Base-by-base conservation (phyloP, 2,329 filamentous ascomycete species). In the Verticillium zaregamsianum region DNA sequence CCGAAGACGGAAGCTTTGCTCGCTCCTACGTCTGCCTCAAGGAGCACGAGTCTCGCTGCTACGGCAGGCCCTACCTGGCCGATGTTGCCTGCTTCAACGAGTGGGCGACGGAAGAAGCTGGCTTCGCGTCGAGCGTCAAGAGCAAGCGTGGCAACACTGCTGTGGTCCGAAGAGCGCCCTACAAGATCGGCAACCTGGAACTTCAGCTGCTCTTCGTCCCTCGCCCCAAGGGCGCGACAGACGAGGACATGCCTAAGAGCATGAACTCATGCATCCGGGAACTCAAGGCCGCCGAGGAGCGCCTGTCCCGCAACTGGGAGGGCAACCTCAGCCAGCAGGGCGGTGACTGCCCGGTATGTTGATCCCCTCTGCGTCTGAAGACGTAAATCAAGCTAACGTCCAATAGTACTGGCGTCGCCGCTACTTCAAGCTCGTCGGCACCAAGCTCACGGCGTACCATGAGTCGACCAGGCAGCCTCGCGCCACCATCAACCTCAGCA, bases 201-300 rank as follows among this genome's bases (percentile, higher is more conserved):
- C 81, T 99, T 45, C 95, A 99, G 78, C 84, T 99, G 9, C 82
- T 99, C 15, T 99, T 97, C 71, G 93, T 99, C 1, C 95, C 95
- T 0, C 92, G 93, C 69, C 94, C 95, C 5, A 94, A 92, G 80
- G 90, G 90, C 55, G 84, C 88, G 33, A 88, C 87, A 58, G 95
- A 98, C 66, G 93, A 97, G 17, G 94, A 98, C 68, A 97, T 99
- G 92, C 95, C 95, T 60, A 98, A 98, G 87, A 97, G 93, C 80
- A 97, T 99, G 93, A 96, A 95, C 76, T 91, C 92, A 54, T 97
- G 93, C 74, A 90, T 98, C 68, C 86, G 95, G 20, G 95, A 98
- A 79, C 88, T 99, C 78, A 92, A 90, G 76, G 92, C 94, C 59
- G 93, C 94, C 2, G 93, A 97, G 73, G 90, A 91, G 73, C 84